phyloP scores from a whole-genome alignment of 2,329 filamentous ascomycete genomes.

The Diaporthe amygdali region DNA sequence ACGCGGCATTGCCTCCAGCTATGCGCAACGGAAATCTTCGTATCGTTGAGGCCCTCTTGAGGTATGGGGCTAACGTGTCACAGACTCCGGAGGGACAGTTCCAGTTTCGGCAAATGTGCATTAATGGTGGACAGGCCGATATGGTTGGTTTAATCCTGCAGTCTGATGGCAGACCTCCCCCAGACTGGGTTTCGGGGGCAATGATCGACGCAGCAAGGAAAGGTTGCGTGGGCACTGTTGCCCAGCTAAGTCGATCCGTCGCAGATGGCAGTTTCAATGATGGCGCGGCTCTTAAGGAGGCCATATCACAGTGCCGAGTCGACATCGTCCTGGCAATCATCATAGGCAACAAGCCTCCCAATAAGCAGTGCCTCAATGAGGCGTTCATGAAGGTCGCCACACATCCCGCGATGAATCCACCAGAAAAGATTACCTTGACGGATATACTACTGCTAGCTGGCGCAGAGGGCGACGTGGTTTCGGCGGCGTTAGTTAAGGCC shows the following conservation, averaged over 20 bases:
- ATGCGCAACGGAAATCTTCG: constrained; percentile 48
- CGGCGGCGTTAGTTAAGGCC: constrained; percentile 53
- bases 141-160: constrained; percentile 54
- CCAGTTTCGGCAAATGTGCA: constrained; percentile 58
- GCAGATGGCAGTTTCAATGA: constrained; percentile 59
- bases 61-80: constrained; percentile 54
- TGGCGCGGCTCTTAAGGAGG: constrained; percentile 56
- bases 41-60: constrained; percentile 53
- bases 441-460: constrained; percentile 65
- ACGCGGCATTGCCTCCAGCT: constrained; percentile 54
- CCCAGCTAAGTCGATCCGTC: constrained; percentile 54
- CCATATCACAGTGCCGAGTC: constrained; percentile 52
- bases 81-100: constrained; percentile 56
- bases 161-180: constrained; percentile 52
- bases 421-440: constrained; percentile 55
- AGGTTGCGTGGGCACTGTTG: constrained; percentile 56
- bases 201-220: constrained; percentile 57
- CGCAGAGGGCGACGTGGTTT: constrained; percentile 55
- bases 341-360: constrained; percentile 57
- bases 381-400: constrained; percentile 55
- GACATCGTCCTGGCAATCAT: constrained; percentile 62
- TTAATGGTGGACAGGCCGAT: constrained; percentile 48
- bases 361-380: constrained; percentile 51
- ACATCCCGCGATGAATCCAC: constrained; percentile 50
- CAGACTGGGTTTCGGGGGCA: constrained; percentile 50